phyloP scores from a whole-genome alignment of 1,284 basidiomycete species.

The Lentinula novae-zelandiae region DNA sequence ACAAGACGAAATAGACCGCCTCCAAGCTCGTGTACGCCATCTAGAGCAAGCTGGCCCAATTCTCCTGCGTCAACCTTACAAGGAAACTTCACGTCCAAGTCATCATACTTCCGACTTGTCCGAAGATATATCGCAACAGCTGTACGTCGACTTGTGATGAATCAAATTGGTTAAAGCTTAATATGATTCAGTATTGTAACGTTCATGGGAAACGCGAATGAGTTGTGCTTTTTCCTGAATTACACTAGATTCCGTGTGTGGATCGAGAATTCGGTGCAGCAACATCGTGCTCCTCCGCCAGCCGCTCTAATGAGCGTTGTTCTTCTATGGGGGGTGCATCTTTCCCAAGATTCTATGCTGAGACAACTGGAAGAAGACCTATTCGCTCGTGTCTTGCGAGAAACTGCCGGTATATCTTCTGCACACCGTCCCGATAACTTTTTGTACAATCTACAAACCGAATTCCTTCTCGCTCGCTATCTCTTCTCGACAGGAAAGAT shows the following conservation, averaged over 20 bases:
- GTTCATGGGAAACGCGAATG: constrained; percentile 18
- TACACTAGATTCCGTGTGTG: constrained; percentile 12
- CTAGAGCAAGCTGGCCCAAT: constrained; percentile 1
- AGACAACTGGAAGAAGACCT: constrained; percentile 17
- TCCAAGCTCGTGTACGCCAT: constrained; percentile 13
- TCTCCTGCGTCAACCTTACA: constrained; percentile 1
- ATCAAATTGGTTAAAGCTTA: background rate
- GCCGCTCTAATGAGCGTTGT: constrained; percentile 25
- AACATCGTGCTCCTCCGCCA: constrained; percentile 20
- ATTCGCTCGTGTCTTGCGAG: constrained; percentile 22
- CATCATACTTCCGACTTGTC: background rate
- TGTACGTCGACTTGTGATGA: background rate
- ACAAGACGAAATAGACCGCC: constrained; percentile 11
- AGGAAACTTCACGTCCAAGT: background rate
- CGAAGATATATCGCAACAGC: background rate
- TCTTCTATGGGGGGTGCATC: constrained; percentile 26
- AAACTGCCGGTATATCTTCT: constrained; percentile 14
- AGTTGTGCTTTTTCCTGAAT: constrained; percentile 23
- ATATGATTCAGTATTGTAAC: constrained; percentile 15
- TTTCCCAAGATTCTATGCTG: constrained; percentile 15
- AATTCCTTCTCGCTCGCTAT: constrained; percentile 32
- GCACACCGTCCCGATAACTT: constrained; percentile 19
- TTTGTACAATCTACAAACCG: constrained; percentile 32
- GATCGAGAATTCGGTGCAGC: background rate
- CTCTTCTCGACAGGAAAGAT: constrained; percentile 28